Evolutionary conservation across 2,329 filamentous ascomycete genomes (phyloP), one percentile per base, ranked within the genome.

Genomic region (Epichloe bromicola): DNA sequence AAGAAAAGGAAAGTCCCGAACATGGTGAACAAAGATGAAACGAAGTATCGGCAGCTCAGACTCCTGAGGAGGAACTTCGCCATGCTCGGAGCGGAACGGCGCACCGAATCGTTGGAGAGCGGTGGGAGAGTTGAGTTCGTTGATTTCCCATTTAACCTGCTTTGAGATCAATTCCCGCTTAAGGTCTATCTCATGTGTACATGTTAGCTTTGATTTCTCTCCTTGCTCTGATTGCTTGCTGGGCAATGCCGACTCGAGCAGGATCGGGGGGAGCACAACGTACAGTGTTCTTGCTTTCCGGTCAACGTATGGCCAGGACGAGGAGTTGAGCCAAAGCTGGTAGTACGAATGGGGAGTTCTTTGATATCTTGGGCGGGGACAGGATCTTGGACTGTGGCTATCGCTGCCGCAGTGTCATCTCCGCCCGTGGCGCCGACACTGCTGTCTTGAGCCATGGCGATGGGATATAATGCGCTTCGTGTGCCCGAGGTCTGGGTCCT

Each of bases 231-330:
- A 4, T 23, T 46, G 12, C 34, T 34, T 40, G 15, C 10, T 20
- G n/a, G 45, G 23, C 10, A 11, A 30, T 11, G 30, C 20, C 45
- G 41, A 17, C 17, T 5, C 43, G 20, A 8, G 12, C 45, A 33
- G 40, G 19, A 26, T 39, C 14, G 39, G 19, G 36, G 36, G 20
- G 15, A 15, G 33, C 14, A 8, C 42, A 46, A 69, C 83, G 61
- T 67, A 95, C 89, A 98, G 67, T 98, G 93, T 67, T 98, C 93
- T 76, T 98, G 91, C 71, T 96, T 97, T 58, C 93, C 93, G 0
- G 90, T 95, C 64, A 98, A 71, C 5, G 70, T 59, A 54, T 78
- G 74, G 41, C 70, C 72, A 3, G 69, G 63, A 46, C 71, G 66
- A 51, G 68, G 63, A n/a, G 60, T 56, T 37, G 56, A 57, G 51